These are phyloP conservation scores for Crithidia thermophila DNA, from an alignment of 208 protist species.

Conservation along the genomic window DNA sequence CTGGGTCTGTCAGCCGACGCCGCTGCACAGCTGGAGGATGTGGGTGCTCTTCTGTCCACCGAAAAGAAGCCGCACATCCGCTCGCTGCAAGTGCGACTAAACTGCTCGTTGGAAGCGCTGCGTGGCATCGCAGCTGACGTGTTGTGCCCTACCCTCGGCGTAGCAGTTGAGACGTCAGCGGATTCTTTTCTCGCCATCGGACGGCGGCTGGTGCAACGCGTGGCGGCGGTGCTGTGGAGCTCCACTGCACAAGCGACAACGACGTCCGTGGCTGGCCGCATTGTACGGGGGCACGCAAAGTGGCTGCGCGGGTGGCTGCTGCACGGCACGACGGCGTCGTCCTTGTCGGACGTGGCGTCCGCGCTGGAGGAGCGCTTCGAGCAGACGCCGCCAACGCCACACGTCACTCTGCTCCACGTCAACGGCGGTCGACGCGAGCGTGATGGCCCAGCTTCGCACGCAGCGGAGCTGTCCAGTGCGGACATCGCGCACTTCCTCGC, in stretches of 20 bases:
- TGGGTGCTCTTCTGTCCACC: not conserved
- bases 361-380: slow-evolving; percentile 68
- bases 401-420: slow-evolving; percentile 72
- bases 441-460: too few relatives aligned
- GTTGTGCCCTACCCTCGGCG: slow-evolving; percentile 1
- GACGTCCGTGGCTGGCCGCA: not conserved
- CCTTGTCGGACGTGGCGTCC: slow-evolving; percentile 8
- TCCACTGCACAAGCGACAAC: not conserved
- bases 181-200: not conserved
- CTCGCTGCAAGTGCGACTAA: slow-evolving; percentile 18
- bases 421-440: too few relatives aligned
- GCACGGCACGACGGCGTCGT: slow-evolving; percentile 19
- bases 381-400: slow-evolving; percentile 24
- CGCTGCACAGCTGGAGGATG: not conserved
- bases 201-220: not conserved
- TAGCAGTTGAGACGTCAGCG: not conserved
- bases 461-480: not conserved
- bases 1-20: slow-evolving; percentile 14
- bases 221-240: slow-evolving; percentile 10
- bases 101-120: slow-evolving; percentile 11
- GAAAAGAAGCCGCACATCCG: not conserved
- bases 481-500: slow-evolving; percentile 22
- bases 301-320: slow-evolving; percentile 84
- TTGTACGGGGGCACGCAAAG: slow-evolving; percentile 57
- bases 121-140: slow-evolving; percentile 9